Percentiles rank a stretch among this genome's conserved stretches.
These are phyloP conservation scores for Myxozyma sirexii DNA, from an alignment of 805 yeast species.

Conservation along the genomic window DNA sequence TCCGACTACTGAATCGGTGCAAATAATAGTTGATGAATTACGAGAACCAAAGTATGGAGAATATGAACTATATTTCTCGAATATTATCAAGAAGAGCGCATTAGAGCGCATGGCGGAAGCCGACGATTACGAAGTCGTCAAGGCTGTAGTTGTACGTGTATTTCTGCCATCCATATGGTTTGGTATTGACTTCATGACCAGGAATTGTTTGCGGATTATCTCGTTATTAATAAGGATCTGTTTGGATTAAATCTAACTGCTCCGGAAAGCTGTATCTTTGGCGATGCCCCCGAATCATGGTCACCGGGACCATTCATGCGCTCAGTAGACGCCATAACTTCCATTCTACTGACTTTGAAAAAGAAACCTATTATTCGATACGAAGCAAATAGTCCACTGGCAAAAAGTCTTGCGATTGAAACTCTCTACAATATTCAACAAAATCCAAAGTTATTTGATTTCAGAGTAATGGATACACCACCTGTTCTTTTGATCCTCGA, in stretches of 20 bases:
- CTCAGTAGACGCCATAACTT: slow-evolving; percentile 51
- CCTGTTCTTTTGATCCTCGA: slow-evolving; percentile 79
- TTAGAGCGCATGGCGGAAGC: slow-evolving; percentile 87
- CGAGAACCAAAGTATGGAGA: slow-evolving; percentile 74
- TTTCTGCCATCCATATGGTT: not conserved
- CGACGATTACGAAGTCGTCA: slow-evolving; percentile 81
- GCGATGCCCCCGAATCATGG: slow-evolving; percentile 51
- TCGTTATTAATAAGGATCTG: slow-evolving; percentile 69
- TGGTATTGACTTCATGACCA: not conserved
- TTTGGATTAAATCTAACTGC: slow-evolving; percentile 51
- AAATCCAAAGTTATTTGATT: slow-evolving; percentile 63
- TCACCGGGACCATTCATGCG: slow-evolving; percentile 49
- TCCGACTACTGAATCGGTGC: slow-evolving; percentile 69
- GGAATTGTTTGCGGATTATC: slow-evolving; percentile 84
- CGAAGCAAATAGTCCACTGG: slow-evolving; percentile 69
- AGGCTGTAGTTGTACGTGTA: slow-evolving; percentile 55
- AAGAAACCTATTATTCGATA: slow-evolving; percentile 76
- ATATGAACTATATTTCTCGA: slow-evolving; percentile 78
- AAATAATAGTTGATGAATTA: slow-evolving; percentile 64
- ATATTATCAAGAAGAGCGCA: slow-evolving; percentile 71
- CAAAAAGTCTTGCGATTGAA: slow-evolving; percentile 70
- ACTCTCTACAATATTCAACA: slow-evolving; percentile 40
- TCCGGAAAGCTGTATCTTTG: slow-evolving; percentile 42
- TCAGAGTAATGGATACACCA: slow-evolving; percentile 62
- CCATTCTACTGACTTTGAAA: slow-evolving; percentile 70